Conservation (phyloP, 2,329 filamentous ascomycete genomes). For the Botrytis pseudocinerea region DNA sequence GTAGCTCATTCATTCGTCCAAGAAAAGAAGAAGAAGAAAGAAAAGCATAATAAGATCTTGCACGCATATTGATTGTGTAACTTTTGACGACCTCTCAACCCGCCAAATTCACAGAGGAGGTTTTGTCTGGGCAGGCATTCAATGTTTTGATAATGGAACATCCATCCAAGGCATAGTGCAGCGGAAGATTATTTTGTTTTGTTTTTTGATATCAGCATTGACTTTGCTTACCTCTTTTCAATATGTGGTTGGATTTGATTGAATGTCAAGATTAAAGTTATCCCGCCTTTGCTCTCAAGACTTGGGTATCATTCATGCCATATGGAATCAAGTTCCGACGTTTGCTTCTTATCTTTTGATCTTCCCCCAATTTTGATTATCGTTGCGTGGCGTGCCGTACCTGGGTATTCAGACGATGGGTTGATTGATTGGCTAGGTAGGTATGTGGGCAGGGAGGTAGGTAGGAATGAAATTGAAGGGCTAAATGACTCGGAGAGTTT, state of each 20-base stretch:
- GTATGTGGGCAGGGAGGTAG: neutral
- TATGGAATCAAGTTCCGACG: neutral
- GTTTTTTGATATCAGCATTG: neutral
- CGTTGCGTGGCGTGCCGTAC: neutral
- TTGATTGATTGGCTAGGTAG: neutral
- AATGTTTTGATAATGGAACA: neutral
- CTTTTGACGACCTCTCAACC: neutral
- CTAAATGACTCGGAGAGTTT: neutral
- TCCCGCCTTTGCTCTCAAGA: neutral
- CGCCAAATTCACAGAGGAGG: neutral
- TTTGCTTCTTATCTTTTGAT: neutral
- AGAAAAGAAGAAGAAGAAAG: neutral
- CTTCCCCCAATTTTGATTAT: neutral
- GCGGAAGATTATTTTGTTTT: neutral
- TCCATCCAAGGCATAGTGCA: neutral
- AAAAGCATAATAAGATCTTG: neutral
- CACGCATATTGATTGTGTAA: neutral
- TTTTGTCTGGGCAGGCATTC: neutral
- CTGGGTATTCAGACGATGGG: neutral
- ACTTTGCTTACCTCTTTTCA: neutral
- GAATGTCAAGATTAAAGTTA: neutral
- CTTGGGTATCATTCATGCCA: neutral
- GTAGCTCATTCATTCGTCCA: neutral
- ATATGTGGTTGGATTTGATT: slow-evolving; percentile 15
- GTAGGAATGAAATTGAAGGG: neutral